Evolutionary conservation across 306 rosid genomes (phyloP).

Genomic region (Comarum palustre): DNA sequence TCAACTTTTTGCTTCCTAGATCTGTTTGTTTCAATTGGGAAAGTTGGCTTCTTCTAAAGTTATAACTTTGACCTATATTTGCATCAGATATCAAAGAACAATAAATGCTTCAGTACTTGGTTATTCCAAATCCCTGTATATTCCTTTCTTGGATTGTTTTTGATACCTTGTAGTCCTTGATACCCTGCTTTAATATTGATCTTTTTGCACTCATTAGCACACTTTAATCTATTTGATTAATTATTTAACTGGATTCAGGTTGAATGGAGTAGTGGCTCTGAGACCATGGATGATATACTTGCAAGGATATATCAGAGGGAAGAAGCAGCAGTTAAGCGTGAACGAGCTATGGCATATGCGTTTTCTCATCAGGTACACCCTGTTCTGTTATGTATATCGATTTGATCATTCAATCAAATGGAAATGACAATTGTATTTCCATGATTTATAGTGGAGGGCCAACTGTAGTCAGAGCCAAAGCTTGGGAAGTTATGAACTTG

Average conservation of each 20-base stretch:
- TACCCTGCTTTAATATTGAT: background rate
- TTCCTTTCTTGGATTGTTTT: background rate
- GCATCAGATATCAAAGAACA: background rate
- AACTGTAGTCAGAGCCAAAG: slow-evolving; percentile 72
- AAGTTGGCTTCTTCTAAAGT: background rate
- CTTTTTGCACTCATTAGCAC: slow-evolving; percentile 12
- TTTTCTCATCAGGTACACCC: slow-evolving; percentile 88
- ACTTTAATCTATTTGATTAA: slow-evolving; percentile 7
- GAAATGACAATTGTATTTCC: slow-evolving; percentile 30
- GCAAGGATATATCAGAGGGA: slow-evolving; percentile 82
- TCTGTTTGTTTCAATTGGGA: background rate
- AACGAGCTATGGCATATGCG: slow-evolving; percentile 96
- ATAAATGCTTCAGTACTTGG: background rate
- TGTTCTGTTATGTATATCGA: background rate
- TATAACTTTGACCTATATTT: background rate
- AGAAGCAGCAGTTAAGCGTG: slow-evolving; percentile 92
- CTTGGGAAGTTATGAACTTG: slow-evolving; percentile 63
- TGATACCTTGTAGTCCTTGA: background rate
- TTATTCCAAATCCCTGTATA: background rate
- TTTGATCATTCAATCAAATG: slow-evolving; percentile 23
- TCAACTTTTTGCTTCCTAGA: background rate
- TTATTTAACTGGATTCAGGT: slow-evolving; percentile 43
- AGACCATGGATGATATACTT: slow-evolving; percentile 75
- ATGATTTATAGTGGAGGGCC: slow-evolving; percentile 85
- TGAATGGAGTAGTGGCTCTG: slow-evolving; percentile 82